These are phyloP conservation scores for Penicillium taxi DNA, from an alignment of 495 filamentous ascomycete species.

Conservation along the genomic window DNA sequence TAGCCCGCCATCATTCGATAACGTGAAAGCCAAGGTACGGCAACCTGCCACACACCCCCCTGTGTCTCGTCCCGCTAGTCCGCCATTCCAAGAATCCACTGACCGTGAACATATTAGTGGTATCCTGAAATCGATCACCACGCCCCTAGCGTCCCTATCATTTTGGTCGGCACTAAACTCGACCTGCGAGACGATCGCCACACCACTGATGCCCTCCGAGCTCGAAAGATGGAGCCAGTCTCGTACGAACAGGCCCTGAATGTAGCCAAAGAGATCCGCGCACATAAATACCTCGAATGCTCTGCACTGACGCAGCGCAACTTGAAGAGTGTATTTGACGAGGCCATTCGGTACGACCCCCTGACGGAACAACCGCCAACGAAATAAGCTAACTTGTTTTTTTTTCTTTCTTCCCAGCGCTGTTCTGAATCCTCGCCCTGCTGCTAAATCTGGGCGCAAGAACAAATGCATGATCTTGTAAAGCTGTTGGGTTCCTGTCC, in stretches of 20 bases:
- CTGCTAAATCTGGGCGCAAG: conserved; percentile 53
- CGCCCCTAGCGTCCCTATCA: conserved; percentile 90
- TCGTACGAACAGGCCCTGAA: conserved; percentile 79
- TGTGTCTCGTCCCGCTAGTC: not conserved
- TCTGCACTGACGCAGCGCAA: conserved; percentile 96
- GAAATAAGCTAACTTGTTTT: not conserved
- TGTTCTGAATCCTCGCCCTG: conserved; percentile 70
- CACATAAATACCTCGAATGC: conserved; percentile 93
- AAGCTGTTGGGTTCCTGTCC: conserved; percentile 16
- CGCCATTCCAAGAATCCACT: not conserved
- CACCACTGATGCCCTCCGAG: conserved; percentile 65
- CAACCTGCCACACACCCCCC: not conserved
- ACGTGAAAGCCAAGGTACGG: conserved; percentile 88
- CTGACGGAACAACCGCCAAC: too few species aligned
- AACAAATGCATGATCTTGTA: conserved; percentile 73
- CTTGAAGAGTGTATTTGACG: conserved; percentile 95
- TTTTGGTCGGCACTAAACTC: conserved; percentile 94
- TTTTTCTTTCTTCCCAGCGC: conserved; percentile 44
- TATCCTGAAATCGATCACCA: conserved; percentile 95
- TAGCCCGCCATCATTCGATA: conserved; percentile 94
- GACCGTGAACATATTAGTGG: conserved; percentile 53
- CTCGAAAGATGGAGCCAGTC: conserved; percentile 86
- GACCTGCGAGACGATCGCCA: conserved; percentile 88
- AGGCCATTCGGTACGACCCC: conserved; percentile 90
- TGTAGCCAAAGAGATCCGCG: conserved; percentile 84